A percentile compares a stretch with the other conserved stretches of the same genome.
These are phyloP conservation scores for Achlya hypogyna DNA, from an alignment of 352 stramenopile species.

Conservation along the genomic window DNA sequence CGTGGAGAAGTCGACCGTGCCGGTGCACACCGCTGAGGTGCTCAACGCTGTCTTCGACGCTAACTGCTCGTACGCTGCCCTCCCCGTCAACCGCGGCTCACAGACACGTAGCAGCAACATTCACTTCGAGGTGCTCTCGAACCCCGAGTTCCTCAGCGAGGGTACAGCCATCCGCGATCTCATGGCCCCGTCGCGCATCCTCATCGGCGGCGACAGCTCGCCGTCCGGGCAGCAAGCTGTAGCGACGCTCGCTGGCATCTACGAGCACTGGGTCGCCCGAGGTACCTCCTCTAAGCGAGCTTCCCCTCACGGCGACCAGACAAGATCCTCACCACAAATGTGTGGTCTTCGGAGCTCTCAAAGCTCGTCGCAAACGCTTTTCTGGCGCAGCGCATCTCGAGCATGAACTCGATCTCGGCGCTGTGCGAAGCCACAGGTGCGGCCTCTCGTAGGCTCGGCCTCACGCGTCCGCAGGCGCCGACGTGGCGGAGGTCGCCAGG, in stretches of 20 bases:
- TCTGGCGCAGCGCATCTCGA: slow-evolving; percentile 98
- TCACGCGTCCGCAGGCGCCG: slow-evolving; percentile 54
- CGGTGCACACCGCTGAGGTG: slow-evolving; percentile 96
- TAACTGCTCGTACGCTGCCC: slow-evolving; percentile 79
- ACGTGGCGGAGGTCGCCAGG: slow-evolving; percentile 96
- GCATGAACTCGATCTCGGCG: slow-evolving; percentile 99
- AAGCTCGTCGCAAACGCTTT: slow-evolving; percentile 99
- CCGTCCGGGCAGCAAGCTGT: slow-evolving; percentile 79
- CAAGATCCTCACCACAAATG: slow-evolving; percentile 96
- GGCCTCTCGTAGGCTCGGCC: neutral
- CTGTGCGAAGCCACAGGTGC: slow-evolving; percentile 94
- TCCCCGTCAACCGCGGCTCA: slow-evolving; percentile 8
- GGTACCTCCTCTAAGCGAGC: slow-evolving; percentile 20
- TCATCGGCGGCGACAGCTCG: slow-evolving; percentile 97
- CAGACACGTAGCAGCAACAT: slow-evolving; percentile 27
- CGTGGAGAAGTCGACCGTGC: slow-evolving; percentile 99
- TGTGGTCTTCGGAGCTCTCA: slow-evolving; percentile 99
- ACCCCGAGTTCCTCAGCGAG: slow-evolving; percentile 99
- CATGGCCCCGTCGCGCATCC: slow-evolving; percentile 90
- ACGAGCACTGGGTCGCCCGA: slow-evolving; percentile 95
- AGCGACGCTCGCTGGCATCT: slow-evolving; percentile 91
- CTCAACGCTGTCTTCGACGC: slow-evolving; percentile 92
- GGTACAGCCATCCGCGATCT: slow-evolving; percentile 97
- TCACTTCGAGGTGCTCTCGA: slow-evolving; percentile 96
- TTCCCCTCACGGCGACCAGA: slow-evolving; percentile 38